Conservation (phyloP, 176 grass and related monocot genomes). For the Oryza glaberrima region DNA sequence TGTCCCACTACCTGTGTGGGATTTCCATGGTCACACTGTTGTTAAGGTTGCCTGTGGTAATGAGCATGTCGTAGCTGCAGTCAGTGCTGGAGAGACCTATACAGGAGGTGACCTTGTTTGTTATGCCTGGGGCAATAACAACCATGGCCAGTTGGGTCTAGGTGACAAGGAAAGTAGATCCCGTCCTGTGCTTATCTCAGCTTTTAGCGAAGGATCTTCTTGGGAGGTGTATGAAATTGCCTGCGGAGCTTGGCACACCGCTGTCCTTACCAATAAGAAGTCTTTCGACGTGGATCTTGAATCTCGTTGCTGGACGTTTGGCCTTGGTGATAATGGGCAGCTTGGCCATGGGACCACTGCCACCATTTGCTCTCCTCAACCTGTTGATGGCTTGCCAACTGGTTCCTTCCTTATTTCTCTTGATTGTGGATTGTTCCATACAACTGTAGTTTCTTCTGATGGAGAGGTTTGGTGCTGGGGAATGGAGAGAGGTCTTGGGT, state of each 20-base stretch:
- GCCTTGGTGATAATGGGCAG: slow-evolving; percentile 90
- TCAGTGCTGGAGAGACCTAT: slow-evolving; percentile 76
- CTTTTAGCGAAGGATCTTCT: slow-evolving; percentile 67
- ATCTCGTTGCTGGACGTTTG: slow-evolving; percentile 94
- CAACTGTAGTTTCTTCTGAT: slow-evolving; percentile 75
- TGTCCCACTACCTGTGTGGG: slow-evolving; percentile 81
- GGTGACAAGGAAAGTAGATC: slow-evolving; percentile 78
- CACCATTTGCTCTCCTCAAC: slow-evolving; percentile 61
- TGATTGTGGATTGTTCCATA: slow-evolving; percentile 97
- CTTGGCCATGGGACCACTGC: slow-evolving; percentile 89
- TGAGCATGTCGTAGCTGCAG: slow-evolving; percentile 90
- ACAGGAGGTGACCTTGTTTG: slow-evolving; percentile 69
- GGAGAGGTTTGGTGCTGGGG: slow-evolving; percentile 99
- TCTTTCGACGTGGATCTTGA: slow-evolving; percentile 77
- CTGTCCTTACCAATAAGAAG: slow-evolving; percentile 82
- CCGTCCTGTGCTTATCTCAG: slow-evolving; percentile 61
- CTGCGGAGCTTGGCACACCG: slow-evolving; percentile 84
- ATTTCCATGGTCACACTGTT: slow-evolving; percentile 85
- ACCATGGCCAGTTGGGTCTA: slow-evolving; percentile 87
- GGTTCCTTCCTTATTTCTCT: slow-evolving; percentile 88
- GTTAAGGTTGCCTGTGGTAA: slow-evolving; percentile 97
- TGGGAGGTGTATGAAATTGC: slow-evolving; percentile 98
- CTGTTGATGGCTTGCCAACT: slow-evolving; percentile 69
- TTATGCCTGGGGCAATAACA: slow-evolving; percentile 92
- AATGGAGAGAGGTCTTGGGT: slow-evolving; percentile 93